Evolutionary conservation across 805 yeast species (phyloP).

Genomic region (Candida qinlingensis): DNA sequence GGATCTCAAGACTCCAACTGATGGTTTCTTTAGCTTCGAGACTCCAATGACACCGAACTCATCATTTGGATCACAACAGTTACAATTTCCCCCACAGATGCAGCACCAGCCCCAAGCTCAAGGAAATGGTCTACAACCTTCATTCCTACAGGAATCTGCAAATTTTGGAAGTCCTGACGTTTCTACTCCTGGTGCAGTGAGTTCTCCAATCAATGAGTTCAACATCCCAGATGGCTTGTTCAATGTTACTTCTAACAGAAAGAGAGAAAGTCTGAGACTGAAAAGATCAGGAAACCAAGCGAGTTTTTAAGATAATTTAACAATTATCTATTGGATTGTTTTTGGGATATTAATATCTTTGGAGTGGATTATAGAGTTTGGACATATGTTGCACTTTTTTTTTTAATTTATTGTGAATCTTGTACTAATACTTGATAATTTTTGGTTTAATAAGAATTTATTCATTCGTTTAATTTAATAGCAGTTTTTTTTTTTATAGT

Average conservation of each 20-base stretch:
- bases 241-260: conserved; percentile 45
- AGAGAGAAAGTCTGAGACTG: conserved; percentile 46
- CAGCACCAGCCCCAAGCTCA: not conserved
- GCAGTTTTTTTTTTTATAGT: too few species aligned
- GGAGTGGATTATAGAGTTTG: too few species aligned
- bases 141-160: conserved; percentile 15
- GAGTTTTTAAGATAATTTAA: not conserved
- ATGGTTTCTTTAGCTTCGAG: conserved; percentile 24
- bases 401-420: too few species aligned
- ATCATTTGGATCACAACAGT: not conserved
- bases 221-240: conserved; percentile 23
- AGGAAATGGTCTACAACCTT: conserved; percentile 13
- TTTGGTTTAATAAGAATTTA: too few species aligned
- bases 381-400: too few species aligned
- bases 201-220: conserved; percentile 8
- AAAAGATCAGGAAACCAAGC: conserved; percentile 33
- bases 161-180: not conserved
- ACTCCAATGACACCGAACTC: conserved; percentile 13
- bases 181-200: not conserved
- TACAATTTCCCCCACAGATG: not conserved
- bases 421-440: too few species aligned
- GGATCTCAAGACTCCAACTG: conserved; percentile 19
- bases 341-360: too few species aligned
- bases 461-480: too few species aligned
- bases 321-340: too few species aligned